phyloP scores from a whole-genome alignment of 139 green algal species.

The Tetraselmis striata region DNA sequence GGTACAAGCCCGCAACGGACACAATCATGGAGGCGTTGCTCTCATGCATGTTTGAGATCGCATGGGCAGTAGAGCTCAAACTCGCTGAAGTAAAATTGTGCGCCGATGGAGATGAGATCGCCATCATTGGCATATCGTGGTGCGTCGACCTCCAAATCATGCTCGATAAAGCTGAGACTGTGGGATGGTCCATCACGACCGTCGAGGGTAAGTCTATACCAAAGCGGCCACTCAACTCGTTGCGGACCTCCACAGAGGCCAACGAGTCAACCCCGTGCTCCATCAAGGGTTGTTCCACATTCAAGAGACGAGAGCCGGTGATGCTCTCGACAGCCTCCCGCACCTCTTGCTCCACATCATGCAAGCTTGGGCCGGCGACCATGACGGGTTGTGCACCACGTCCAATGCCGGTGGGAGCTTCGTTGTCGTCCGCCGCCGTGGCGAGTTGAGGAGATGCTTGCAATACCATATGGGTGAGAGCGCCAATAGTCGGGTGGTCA shows the following conservation, averaged over 20 bases:
- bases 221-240: slow-evolving; percentile 39
- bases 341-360: neutral
- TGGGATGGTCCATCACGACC: slow-evolving; percentile 44
- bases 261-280: slow-evolving; percentile 26
- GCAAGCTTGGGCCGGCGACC: neutral
- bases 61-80: too few species aligned
- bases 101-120: too few species aligned
- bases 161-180: slow-evolving; percentile 22
- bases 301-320: neutral
- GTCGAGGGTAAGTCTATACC: slow-evolving; percentile 18
- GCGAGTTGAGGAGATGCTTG: too few species aligned
- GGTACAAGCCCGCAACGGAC: neutral
- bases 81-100: too few species aligned
- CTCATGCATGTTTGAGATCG: too few species aligned
- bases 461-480: too few species aligned
- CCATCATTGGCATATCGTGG: too few species aligned
- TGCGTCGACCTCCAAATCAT: slow-evolving; percentile 11
- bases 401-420: neutral
- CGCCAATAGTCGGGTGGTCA: slow-evolving; percentile 33
- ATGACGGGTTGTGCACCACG: neutral
- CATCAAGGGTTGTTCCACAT: slow-evolving; percentile 20
- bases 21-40: neutral
- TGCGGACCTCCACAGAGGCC: slow-evolving; percentile 64
- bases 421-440: slow-evolving; percentile 10
- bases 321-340: neutral